A percentile compares a stretch with the other conserved stretches of the same genome.
Evolutionary conservation across 306 rosid genomes (phyloP).

Genomic region (Fagus sylvatica): DNA sequence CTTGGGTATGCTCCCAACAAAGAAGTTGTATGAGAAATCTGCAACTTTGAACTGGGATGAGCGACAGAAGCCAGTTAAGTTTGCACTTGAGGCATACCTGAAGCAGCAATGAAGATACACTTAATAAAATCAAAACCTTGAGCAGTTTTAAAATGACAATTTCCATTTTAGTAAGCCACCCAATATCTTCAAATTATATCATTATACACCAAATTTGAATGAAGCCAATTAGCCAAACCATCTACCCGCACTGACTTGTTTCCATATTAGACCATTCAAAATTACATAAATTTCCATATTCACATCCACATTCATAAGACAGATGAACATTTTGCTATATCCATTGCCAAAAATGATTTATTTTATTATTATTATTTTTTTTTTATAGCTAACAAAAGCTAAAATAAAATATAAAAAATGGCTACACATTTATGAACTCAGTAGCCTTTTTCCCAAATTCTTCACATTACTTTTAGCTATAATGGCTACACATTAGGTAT

Average conservation of each 20-base stretch:
- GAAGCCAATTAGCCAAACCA: not conserved
- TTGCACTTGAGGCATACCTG: slow-evolving; percentile 65
- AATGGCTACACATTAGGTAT: too few species aligned
- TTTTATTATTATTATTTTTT: too few species aligned
- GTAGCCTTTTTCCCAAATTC: not conserved
- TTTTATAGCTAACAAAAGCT: too few species aligned
- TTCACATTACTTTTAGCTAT: not conserved
- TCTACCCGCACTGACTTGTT: not conserved
- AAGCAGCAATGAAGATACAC: slow-evolving; percentile 28
- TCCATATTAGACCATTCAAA: not conserved
- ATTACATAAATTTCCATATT: not conserved
- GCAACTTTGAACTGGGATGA: slow-evolving; percentile 63
- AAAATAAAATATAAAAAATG: not conserved
- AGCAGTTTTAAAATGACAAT: slow-evolving; percentile 2
- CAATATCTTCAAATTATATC: slow-evolving; percentile 4
- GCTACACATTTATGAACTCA: not conserved
- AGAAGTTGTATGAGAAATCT: slow-evolving; percentile 85
- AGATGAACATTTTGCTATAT: not conserved
- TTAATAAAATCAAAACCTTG: slow-evolving; percentile 21
- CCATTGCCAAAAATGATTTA: not conserved
- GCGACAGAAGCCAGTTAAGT: slow-evolving; percentile 69
- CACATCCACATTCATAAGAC: not conserved
- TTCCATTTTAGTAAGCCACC: slow-evolving; percentile 7
- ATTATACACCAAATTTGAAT: not conserved
- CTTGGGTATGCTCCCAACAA: slow-evolving; percentile 82